phyloP scores from a whole-genome alignment of 495 filamentous ascomycete species.

The Tuber aestivum region DNA sequence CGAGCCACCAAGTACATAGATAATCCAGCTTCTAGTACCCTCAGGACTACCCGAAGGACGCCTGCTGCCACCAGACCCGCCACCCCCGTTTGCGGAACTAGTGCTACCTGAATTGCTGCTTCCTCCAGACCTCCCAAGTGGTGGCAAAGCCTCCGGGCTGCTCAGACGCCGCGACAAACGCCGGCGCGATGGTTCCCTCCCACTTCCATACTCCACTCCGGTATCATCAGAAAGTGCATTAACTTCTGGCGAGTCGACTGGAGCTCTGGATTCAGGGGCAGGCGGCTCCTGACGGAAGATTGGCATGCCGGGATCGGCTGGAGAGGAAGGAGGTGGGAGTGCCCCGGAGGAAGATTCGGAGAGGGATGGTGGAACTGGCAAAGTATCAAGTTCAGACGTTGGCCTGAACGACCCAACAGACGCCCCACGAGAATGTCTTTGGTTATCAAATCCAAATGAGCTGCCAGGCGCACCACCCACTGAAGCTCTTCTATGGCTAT shows the following conservation, averaged over 20 bases:
- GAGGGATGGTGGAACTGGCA: constrained; percentile 46
- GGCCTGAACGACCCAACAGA: constrained; percentile 43
- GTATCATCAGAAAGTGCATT: constrained; percentile 25
- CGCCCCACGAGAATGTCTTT: constrained; percentile 49
- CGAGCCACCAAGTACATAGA: constrained; percentile 72
- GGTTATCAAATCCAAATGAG: constrained; percentile 47
- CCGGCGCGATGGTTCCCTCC: constrained; percentile 25
- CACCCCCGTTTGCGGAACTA: constrained; percentile 16
- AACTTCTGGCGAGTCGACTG: constrained; percentile 10
- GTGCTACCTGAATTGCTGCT: constrained; percentile 20
- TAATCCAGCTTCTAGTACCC: constrained; percentile 62
- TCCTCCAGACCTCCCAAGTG: constrained; percentile 13
- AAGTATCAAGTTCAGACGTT: constrained; percentile 45
- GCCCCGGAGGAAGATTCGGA: constrained; percentile 59
- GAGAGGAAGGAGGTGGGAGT: constrained; percentile 63
- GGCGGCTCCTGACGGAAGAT: constrained; percentile 43
- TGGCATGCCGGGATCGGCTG: constrained; percentile 58
- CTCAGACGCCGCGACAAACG: constrained; percentile 34
- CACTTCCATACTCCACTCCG: constrained; percentile 4
- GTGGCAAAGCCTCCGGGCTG: constrained; percentile 28
- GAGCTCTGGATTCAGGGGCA: constrained; percentile 26
- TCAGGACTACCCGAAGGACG: constrained; percentile 31
- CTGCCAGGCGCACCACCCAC: constrained; percentile 45
- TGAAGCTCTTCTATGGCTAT: constrained; percentile 49
- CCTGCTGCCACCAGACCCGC: constrained; percentile 19